These are phyloP conservation scores for Phlebiopsis gigantea DNA, from an alignment of 768 basidiomycete species.

Conservation along the genomic window DNA sequence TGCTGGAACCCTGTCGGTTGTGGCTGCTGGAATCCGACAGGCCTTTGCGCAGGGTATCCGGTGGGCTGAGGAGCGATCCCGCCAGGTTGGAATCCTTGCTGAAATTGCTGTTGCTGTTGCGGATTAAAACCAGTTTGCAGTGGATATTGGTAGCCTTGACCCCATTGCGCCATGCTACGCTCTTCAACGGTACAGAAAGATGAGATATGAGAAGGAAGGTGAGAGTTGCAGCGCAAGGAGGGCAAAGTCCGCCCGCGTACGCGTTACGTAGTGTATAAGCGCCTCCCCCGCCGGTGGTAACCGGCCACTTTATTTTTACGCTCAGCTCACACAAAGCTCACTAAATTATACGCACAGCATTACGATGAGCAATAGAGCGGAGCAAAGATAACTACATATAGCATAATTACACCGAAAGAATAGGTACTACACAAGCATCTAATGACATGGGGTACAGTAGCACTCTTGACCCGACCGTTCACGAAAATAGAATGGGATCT, in stretches of 20 bases:
- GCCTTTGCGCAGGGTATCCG: constrained; percentile 32
- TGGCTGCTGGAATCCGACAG: constrained; percentile 35
- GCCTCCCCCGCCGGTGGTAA: background rate
- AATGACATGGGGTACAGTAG: too few species aligned
- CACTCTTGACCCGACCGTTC: too few species aligned
- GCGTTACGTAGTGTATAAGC: background rate
- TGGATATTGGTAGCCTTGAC: constrained; percentile 67
- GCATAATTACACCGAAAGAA: too few species aligned
- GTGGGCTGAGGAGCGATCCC: constrained; percentile 59
- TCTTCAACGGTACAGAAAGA: constrained; percentile 5
- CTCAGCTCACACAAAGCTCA: background rate
- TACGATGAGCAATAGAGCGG: too few species aligned
- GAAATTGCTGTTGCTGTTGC: constrained; percentile 40
- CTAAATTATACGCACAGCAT: background rate
- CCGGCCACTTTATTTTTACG: background rate
- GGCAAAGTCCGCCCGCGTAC: background rate
- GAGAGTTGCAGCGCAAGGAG: too few species aligned
- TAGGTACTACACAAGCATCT: too few species aligned
- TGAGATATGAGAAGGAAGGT: background rate
- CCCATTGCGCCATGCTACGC: constrained; percentile 71
- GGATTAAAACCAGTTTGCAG: constrained; percentile 63
- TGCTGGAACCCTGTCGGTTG: constrained; percentile 58
- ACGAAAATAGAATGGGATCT: too few species aligned
- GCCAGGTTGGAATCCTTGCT: constrained; percentile 24
- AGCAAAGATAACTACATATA: too few species aligned